Conservation (phyloP, 225 moss, liverwort and hornwort species). For the Ulota crispa region DNA sequence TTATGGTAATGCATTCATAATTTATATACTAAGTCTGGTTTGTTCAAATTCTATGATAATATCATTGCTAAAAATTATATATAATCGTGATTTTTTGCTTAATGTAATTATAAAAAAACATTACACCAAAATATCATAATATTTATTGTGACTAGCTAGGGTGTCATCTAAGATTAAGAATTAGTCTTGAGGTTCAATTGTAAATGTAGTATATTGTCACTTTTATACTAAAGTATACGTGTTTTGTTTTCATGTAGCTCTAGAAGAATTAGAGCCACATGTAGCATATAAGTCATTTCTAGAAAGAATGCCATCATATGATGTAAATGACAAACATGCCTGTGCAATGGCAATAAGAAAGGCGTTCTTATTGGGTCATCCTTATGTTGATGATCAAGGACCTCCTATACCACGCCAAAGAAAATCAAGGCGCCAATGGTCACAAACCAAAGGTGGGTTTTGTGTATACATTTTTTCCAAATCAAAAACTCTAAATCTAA, state of each 20-base stretch:
- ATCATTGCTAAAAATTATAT: neutral
- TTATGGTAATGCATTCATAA: neutral
- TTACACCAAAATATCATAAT: neutral
- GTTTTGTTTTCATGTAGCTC: conserved; percentile 17
- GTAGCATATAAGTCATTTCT: conserved; percentile 50
- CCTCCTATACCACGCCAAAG: neutral
- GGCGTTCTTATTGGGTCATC: conserved; percentile 24
- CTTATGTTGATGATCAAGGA: neutral
- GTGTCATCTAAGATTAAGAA: accelerated
- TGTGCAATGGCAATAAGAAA: conserved; percentile 43
- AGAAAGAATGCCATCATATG: conserved; percentile 41
- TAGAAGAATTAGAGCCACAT: conserved; percentile 53
- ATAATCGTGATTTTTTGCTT: neutral
- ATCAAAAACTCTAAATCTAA: neutral
- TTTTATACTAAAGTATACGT: accelerated
- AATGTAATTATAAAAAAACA: neutral
- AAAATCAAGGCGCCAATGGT: neutral
- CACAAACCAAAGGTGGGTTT: neutral
- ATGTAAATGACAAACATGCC: conserved; percentile 40
- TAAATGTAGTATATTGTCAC: accelerated
- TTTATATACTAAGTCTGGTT: neutral
- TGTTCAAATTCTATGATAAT: neutral
- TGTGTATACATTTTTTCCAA: accelerated
- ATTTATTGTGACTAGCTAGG: neutral
- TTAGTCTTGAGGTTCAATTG: neutral